Conservation (phyloP, 2,329 filamentous ascomycete genomes). For the Aspergillus ibericus region DNA sequence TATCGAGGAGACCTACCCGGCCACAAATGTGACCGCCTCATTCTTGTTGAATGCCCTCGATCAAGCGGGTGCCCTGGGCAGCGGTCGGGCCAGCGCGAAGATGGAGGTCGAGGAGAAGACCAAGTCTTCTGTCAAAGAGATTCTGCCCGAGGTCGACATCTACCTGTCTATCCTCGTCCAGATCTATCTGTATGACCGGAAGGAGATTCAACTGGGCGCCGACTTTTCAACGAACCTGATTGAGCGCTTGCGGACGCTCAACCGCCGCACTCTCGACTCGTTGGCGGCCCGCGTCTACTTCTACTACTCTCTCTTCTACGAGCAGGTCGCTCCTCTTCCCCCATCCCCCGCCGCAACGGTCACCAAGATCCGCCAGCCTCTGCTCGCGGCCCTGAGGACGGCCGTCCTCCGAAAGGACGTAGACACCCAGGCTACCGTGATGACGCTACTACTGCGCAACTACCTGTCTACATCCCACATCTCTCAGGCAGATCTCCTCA, state of each 20-base stretch:
- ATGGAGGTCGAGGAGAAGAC: conserved; percentile 80
- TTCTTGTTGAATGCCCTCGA: conserved; percentile 70
- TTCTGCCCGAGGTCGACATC: conserved; percentile 82
- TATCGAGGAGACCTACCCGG: conserved; percentile 76
- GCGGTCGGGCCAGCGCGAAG: conserved; percentile 58
- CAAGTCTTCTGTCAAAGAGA: conserved; percentile 64
- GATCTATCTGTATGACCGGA: conserved; percentile 84
- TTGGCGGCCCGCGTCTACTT: conserved; percentile 96
- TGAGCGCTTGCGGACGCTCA: conserved; percentile 81
- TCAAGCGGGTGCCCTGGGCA: conserved; percentile 64
- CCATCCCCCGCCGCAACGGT: conserved; percentile 86
- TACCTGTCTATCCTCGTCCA: conserved; percentile 84
- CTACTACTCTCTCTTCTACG: conserved; percentile 94
- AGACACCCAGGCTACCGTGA: conserved; percentile 95
- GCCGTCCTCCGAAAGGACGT: conserved; percentile 96
- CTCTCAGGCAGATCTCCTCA: conserved; percentile 89
- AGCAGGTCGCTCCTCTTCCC: conserved; percentile 82
- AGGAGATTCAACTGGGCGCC: conserved; percentile 75
- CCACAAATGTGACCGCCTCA: conserved; percentile 66
- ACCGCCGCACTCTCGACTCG: conserved; percentile 90
- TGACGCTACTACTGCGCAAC: conserved; percentile 89
- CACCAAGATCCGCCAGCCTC: conserved; percentile 78
- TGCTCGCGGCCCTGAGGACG: conserved; percentile 85
- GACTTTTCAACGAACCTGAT: conserved; percentile 82
- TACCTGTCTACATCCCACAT: conserved; percentile 97